phyloP scores from a whole-genome alignment of 2,329 filamentous ascomycete species.

The Hawksworthiomyces lignivorus region DNA sequence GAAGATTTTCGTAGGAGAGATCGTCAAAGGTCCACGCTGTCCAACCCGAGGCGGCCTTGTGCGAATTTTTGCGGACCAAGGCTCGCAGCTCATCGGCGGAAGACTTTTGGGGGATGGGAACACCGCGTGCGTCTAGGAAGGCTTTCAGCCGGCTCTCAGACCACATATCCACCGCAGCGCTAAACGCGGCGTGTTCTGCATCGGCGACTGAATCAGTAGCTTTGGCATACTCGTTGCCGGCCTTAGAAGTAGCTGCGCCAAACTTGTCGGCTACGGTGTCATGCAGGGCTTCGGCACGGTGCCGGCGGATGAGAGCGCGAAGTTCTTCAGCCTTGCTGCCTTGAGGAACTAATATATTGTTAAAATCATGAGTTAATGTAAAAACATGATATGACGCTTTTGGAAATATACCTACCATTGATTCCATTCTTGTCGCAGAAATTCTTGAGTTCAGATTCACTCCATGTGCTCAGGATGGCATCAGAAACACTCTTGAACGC shows the following conservation, averaged over 20 bases:
- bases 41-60: conserved; percentile 61
- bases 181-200: conserved; percentile 59
- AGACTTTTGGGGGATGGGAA: conserved; percentile 64
- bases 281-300: conserved; percentile 64
- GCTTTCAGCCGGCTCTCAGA: conserved; percentile 70
- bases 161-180: conserved; percentile 55
- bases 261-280: conserved; percentile 54
- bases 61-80: conserved; percentile 63
- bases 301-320: conserved; percentile 79
- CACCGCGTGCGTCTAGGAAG: conserved; percentile 67
- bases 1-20: conserved; percentile 63
- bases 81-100: conserved; percentile 68
- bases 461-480: conserved; percentile 81
- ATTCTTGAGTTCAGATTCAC: conserved; percentile 80
- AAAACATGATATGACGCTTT: no score
- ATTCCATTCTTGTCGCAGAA: conserved; percentile 90
- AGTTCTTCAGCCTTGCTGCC: conserved; percentile 87
- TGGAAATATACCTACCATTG: conserved; percentile 28
- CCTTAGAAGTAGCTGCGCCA: conserved; percentile 66
- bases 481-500: conserved; percentile 73
- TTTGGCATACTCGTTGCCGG: conserved; percentile 67
- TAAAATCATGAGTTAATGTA: no score
- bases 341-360: conserved; percentile 70
- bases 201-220: conserved; percentile 62
- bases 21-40: conserved; percentile 76